phyloP scores from a whole-genome alignment of 2,329 filamentous ascomycete genomes.

The Fusarium cyanostomum region DNA sequence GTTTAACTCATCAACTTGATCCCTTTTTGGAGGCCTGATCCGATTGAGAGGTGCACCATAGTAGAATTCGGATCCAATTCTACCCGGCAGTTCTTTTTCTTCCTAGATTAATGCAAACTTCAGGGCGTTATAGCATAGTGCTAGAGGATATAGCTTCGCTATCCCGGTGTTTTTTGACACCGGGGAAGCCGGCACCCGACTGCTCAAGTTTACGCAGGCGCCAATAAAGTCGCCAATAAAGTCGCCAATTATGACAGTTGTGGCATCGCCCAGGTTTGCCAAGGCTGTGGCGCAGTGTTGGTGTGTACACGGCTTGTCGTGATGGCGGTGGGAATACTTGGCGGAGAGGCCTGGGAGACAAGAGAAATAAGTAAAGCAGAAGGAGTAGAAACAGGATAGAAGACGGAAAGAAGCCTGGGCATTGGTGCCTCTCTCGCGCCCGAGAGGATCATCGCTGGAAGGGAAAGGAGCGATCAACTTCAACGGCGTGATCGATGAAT shows the following conservation, averaged over 20 bases:
- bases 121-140: too few relatives aligned
- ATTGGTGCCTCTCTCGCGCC: neutral
- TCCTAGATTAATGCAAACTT: too few relatives aligned
- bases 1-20: too few relatives aligned
- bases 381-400: neutral
- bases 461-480: neutral
- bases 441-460: conserved; percentile 1
- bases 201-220: neutral
- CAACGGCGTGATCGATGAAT: conserved; percentile 1
- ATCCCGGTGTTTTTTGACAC: too few relatives aligned
- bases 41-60: too few relatives aligned
- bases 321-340: neutral
- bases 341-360: neutral
- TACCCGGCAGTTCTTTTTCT: too few relatives aligned
- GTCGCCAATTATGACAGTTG: neutral
- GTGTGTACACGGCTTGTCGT: neutral
- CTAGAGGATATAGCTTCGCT: too few relatives aligned
- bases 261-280: conserved; percentile 10
- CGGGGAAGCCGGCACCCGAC: too few relatives aligned
- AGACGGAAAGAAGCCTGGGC: neutral
- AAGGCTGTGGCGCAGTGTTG: conserved; percentile 12
- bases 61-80: too few relatives aligned
- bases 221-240: neutral
- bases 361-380: neutral
- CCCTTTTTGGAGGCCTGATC: too few relatives aligned